Percentiles rank a stretch among this genome's conserved stretches.
Conservation (phyloP, 75 land plant genomes). For the Cunninghamia lanceolata region DNA sequence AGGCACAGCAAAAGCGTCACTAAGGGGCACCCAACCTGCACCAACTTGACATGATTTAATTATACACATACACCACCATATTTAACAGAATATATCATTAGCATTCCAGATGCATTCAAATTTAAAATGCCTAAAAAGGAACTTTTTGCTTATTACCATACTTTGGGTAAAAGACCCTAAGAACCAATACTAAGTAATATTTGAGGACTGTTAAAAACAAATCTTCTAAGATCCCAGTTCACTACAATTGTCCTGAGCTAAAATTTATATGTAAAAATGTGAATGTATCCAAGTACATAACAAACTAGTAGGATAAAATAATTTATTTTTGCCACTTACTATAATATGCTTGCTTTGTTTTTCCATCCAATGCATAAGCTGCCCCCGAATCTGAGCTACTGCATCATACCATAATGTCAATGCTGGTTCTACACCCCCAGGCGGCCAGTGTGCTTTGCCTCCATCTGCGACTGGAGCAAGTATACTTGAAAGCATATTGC, state of each 20-base stretch:
- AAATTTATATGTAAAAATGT: background rate
- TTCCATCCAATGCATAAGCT: constrained; percentile 97
- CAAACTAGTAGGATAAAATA: background rate
- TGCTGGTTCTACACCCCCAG: constrained; percentile 86
- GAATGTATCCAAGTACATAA: background rate
- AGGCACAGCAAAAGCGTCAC: constrained; percentile 96
- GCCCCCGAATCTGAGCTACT: constrained; percentile 74
- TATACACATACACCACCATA: background rate
- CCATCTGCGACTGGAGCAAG: constrained; percentile 94
- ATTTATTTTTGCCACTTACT: constrained; percentile 45
- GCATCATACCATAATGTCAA: constrained; percentile 97
- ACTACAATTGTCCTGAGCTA: background rate
- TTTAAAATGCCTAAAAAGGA: background rate
- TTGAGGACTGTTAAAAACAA: background rate
- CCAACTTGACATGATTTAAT: background rate
- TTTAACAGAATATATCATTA: background rate
- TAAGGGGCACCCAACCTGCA: constrained; percentile 96
- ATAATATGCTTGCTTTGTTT: constrained; percentile 94
- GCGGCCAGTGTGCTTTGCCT: constrained; percentile 92
- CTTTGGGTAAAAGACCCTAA: background rate
- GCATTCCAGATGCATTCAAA: background rate
- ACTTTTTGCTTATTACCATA: background rate
- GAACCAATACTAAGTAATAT: background rate
- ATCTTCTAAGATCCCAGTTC: background rate
- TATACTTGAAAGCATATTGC: constrained; percentile 98